A percentile compares a stretch with the other conserved stretches of the same genome.
Evolutionary conservation across 2,329 filamentous ascomycete genomes (phyloP).

Genomic region (Ophiostoma populinum): DNA sequence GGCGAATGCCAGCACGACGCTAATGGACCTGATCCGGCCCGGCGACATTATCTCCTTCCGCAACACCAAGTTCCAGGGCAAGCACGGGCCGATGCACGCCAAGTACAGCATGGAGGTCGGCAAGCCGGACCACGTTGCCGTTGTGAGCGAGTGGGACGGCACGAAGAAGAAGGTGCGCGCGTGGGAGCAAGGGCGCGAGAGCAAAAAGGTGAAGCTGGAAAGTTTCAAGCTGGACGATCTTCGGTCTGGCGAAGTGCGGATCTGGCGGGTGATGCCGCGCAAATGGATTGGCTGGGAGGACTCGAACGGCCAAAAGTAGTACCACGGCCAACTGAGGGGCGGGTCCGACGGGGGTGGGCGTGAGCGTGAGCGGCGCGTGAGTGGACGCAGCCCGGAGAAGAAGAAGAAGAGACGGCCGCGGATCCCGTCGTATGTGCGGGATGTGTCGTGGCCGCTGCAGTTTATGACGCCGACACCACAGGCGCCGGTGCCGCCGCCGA

Average conservation of each 20-base stretch:
- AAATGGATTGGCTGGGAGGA: constrained; percentile 90
- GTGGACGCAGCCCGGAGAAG: not conserved
- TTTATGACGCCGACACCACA: no score
- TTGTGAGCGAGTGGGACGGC: constrained; percentile 94
- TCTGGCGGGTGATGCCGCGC: constrained; percentile 88
- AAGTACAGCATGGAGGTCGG: constrained; percentile 85
- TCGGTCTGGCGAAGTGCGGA: constrained; percentile 84
- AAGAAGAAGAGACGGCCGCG: not conserved
- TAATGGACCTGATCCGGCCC: constrained; percentile 78
- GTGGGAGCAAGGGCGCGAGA: constrained; percentile 91
- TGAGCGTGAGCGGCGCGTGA: no score
- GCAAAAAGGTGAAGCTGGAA: constrained; percentile 82
- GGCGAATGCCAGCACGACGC: constrained; percentile 78
- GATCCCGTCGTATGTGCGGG: no score
- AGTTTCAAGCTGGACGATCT: constrained; percentile 89
- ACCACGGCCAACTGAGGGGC: not conserved
- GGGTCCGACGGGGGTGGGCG: not conserved
- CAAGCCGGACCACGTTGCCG: constrained; percentile 71
- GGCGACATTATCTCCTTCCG: constrained; percentile 88
- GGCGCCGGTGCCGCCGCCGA: not conserved
- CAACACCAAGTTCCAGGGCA: constrained; percentile 87
- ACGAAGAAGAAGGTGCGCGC: constrained; percentile 94
- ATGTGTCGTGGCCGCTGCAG: no score
- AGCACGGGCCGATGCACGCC: constrained; percentile 85
- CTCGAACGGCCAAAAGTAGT: constrained; percentile 52